Conservation (phyloP, 2,329 filamentous ascomycete species). For the Neospermospora avenae region DNA sequence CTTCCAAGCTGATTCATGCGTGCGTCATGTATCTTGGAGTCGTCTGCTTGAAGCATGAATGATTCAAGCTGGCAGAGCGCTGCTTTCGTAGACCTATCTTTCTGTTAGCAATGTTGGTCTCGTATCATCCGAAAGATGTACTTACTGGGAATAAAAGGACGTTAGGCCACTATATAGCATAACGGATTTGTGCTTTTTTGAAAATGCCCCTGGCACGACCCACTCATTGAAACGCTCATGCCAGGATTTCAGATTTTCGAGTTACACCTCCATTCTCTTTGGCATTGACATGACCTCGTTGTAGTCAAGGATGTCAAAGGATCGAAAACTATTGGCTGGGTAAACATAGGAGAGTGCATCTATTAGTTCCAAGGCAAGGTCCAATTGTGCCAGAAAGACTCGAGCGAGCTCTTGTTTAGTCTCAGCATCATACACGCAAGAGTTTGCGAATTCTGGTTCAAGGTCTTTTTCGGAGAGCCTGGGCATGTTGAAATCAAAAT, state of each 20-base stretch:
- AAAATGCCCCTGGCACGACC: not conserved
- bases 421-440: constrained; percentile 44
- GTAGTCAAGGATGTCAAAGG: constrained; percentile 2
- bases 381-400: constrained; percentile 9
- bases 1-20: constrained; percentile 11
- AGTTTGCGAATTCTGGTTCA: constrained; percentile 43
- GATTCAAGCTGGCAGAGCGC: constrained; percentile 9
- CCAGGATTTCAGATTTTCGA: not conserved
- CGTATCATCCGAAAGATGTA: not conserved
- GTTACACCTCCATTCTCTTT: not conserved
- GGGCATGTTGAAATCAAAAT: constrained; percentile 44
- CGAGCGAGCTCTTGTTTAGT: constrained; percentile 41
- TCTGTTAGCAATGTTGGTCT: not conserved
- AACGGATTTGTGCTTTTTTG: constrained; percentile 3
- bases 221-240: not conserved
- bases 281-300: constrained; percentile 5
- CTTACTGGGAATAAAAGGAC: constrained; percentile 8
- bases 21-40: not conserved
- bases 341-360: constrained; percentile 11
- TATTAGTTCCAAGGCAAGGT: constrained; percentile 14
- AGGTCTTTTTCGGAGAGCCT: constrained; percentile 43
- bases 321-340: not conserved
- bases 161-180: constrained; percentile 7
- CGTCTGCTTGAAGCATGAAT: not conserved
- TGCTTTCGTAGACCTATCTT: constrained; percentile 5